These are phyloP conservation scores for Metschnikowia rubicola DNA, from an alignment of 805 yeast species.

Conservation along the genomic window DNA sequence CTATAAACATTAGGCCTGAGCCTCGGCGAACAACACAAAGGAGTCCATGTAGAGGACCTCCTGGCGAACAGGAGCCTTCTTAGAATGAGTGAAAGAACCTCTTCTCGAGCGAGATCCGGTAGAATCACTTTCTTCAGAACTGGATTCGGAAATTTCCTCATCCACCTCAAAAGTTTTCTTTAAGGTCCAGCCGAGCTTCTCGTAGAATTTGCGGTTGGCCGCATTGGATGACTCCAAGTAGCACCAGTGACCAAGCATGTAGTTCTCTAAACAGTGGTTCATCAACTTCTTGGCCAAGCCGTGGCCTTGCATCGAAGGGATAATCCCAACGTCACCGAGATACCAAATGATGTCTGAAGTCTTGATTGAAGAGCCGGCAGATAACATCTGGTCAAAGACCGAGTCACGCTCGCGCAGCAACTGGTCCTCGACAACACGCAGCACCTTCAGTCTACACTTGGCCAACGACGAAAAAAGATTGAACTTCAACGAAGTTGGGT, in stretches of 20 bases:
- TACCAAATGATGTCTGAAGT: conserved; percentile 48
- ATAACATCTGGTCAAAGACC: conserved; percentile 28
- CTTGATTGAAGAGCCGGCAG: conserved; percentile 28
- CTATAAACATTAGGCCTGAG: neutral
- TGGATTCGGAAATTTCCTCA: conserved; percentile 18
- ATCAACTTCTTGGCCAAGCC: conserved; percentile 53
- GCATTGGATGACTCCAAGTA: conserved; percentile 59
- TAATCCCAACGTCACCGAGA: conserved; percentile 55
- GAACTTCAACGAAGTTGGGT: conserved; percentile 34
- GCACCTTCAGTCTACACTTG: conserved; percentile 49
- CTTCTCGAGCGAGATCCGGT: conserved; percentile 11
- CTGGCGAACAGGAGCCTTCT: conserved; percentile 1
- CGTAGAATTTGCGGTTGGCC: conserved; percentile 49
- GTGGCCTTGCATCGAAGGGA: conserved; percentile 56
- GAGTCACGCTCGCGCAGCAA: conserved; percentile 43
- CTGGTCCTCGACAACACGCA: conserved; percentile 48
- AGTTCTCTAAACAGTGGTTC: conserved; percentile 47
- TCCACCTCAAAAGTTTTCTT: conserved; percentile 31
- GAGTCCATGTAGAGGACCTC: conserved; percentile 19
- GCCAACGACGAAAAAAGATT: conserved; percentile 34
- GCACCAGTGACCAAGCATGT: conserved; percentile 33
- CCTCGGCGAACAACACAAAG: conserved; percentile 14
- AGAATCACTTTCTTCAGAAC: conserved; percentile 17
- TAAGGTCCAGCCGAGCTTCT: conserved; percentile 48
- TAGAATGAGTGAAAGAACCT: conserved; percentile 10